Evolutionary conservation across 75 land plant species (phyloP).

Genomic region (Larix kaempferi): DNA sequence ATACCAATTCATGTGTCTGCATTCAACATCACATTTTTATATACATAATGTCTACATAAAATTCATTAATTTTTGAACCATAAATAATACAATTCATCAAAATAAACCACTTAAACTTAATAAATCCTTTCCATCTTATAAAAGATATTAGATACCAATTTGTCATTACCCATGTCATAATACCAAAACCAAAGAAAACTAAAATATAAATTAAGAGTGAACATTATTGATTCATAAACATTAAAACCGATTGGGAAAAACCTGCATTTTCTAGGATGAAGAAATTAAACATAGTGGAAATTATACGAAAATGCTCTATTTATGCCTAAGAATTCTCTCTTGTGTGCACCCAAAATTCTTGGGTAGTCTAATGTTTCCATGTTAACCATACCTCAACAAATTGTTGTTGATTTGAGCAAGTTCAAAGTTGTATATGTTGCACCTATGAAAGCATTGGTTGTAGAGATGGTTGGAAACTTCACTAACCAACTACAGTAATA

Average conservation of each 20-base stretch:
- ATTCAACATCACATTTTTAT: too few relatives aligned
- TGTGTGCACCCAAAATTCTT: constrained; percentile 96
- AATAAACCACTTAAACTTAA: too few relatives aligned
- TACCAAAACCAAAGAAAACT: too few relatives aligned
- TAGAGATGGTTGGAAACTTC: constrained; percentile 88
- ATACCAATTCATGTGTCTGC: too few relatives aligned
- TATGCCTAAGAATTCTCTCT: constrained; percentile 57
- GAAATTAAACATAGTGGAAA: constrained; percentile 76
- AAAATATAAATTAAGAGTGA: too few relatives aligned
- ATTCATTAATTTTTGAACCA: too few relatives aligned
- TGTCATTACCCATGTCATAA: too few relatives aligned
- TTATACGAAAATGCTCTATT: constrained; percentile 87
- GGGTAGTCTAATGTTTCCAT: constrained; percentile 97
- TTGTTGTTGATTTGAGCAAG: constrained; percentile 39
- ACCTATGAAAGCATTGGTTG: constrained; percentile 97
- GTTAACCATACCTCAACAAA: constrained; percentile 63
- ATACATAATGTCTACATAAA: too few relatives aligned
- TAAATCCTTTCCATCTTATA: too few relatives aligned
- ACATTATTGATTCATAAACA: too few relatives aligned
- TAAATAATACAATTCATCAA: too few relatives aligned
- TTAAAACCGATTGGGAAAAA: constrained; percentile 64
- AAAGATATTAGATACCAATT: too few relatives aligned
- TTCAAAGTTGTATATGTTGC: constrained; percentile 96
- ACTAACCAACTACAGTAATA: constrained; percentile 67
- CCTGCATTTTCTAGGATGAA: constrained; percentile 87